A percentile compares a stretch with the other conserved stretches of the same genome.
phyloP scores from a whole-genome alignment of 441 rosid genomes.

The Capsella rubella region DNA sequence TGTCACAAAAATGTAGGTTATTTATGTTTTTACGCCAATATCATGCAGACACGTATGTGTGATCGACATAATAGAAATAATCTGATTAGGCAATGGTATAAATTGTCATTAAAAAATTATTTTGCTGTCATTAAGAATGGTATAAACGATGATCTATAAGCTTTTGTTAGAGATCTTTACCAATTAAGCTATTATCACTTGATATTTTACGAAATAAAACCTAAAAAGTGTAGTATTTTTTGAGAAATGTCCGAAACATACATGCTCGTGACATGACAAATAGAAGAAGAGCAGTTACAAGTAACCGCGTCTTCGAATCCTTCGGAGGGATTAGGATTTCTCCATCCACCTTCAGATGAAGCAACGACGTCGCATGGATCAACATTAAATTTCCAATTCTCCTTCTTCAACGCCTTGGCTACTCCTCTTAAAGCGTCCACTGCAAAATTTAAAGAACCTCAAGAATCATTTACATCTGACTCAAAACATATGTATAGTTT shows the following conservation, averaged over 20 bases:
- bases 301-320: slow-evolving; percentile 37
- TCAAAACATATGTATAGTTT: not conserved
- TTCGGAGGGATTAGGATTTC: not conserved
- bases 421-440: slow-evolving; percentile 54
- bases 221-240: not conserved
- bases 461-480: no score
- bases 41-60: no score
- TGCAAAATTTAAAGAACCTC: slow-evolving; percentile 11
- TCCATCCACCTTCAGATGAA: slow-evolving; percentile 47
- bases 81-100: no score
- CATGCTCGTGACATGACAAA: slow-evolving; percentile 65
- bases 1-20: slow-evolving; percentile 28
- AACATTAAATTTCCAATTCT: slow-evolving; percentile 54
- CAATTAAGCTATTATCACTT: no score
- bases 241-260: slow-evolving; percentile 27
- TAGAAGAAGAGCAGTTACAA: slow-evolving; percentile 51
- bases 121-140: no score
- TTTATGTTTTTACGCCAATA: no score
- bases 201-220: no score
- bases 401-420: slow-evolving; percentile 48
- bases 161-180: no score
- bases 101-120: no score
- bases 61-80: no score
- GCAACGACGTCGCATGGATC: slow-evolving; percentile 56
- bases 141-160: no score